Evolutionary conservation across 139 green algal genomes (phyloP).

Genomic region (Nannochloris sp.): DNA sequence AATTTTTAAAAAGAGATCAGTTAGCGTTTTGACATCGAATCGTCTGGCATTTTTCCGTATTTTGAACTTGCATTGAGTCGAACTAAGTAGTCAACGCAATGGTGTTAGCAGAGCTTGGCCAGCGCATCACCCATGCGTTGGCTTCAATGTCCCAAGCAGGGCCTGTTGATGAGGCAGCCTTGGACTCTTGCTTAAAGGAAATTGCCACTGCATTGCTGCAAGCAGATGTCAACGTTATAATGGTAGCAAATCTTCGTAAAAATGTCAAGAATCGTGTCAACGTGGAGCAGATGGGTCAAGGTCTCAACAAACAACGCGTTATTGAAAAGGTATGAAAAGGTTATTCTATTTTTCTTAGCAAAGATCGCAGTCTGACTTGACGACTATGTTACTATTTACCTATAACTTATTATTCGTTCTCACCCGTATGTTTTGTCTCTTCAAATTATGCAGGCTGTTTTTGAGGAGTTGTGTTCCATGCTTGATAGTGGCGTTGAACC

Average conservation of each 20-base stretch:
- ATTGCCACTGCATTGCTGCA: constrained; percentile 84
- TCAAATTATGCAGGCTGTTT: constrained; percentile 59
- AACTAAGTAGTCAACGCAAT: constrained; percentile 57
- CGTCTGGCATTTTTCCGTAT: too few relatives aligned
- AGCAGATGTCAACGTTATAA: constrained; percentile 85
- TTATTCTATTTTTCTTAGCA: neutral
- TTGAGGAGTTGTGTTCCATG: constrained; percentile 83
- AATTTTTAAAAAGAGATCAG: too few relatives aligned
- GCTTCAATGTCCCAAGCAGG: constrained; percentile 52
- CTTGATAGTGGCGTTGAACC: constrained; percentile 55
- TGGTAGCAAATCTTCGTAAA: constrained; percentile 64
- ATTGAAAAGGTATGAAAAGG: constrained; percentile 67
- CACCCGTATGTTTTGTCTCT: neutral
- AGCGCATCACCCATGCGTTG: constrained; percentile 76
- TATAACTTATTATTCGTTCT: neutral
- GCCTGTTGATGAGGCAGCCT: constrained; percentile 84
- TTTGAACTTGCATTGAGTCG: too few relatives aligned
- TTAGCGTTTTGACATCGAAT: too few relatives aligned
- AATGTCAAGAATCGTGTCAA: constrained; percentile 93
- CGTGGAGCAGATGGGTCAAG: constrained; percentile 53
- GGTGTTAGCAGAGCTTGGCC: constrained; percentile 92
- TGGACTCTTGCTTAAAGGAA: constrained; percentile 93
- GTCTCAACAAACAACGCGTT: constrained; percentile 89
- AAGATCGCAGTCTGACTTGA: too few relatives aligned
- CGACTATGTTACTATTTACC: neutral